Evolutionary conservation across 169 alveolate genomes (phyloP).

Genomic region (Plasmodium chabaudi): DNA sequence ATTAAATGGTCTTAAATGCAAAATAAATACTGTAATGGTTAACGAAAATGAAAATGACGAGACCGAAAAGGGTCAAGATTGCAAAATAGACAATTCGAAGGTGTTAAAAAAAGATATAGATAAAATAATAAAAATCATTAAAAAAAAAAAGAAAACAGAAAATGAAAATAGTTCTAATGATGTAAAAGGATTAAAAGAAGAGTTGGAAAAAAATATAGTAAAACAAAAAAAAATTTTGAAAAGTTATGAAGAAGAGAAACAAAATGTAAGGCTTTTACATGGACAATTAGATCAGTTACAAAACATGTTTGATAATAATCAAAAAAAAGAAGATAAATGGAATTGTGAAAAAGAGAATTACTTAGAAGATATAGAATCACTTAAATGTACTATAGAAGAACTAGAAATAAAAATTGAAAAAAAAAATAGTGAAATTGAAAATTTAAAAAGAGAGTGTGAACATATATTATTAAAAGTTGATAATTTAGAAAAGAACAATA

Average conservation of each 20-base stretch:
- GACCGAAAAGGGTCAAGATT: background rate
- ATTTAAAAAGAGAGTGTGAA: conserved; percentile 60
- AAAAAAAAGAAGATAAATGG: conserved; percentile 67
- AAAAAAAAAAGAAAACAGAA: conserved; percentile 15
- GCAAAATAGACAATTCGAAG: background rate
- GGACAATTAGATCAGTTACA: conserved; percentile 47
- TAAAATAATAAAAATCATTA: background rate
- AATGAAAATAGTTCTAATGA: background rate
- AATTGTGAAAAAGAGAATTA: conserved; percentile 54
- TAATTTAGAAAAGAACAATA: conserved; percentile 45
- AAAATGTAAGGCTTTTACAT: conserved; percentile 24
- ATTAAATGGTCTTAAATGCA: too few relatives aligned
- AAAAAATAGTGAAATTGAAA: conserved; percentile 65
- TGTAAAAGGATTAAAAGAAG: conserved; percentile 25
- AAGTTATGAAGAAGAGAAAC: conserved; percentile 47
- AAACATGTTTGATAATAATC: conserved; percentile 48
- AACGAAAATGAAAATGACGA: background rate
- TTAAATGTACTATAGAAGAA: conserved; percentile 46
- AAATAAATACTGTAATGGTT: too few relatives aligned
- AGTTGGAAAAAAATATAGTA: conserved; percentile 15
- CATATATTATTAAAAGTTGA: conserved; percentile 68
- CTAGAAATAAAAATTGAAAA: conserved; percentile 52
- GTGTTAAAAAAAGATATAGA: conserved; percentile 3
- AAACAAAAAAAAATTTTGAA: conserved; percentile 22
- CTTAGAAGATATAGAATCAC: conserved; percentile 43